A percentile compares a stretch with the other conserved stretches of the same genome.
These are phyloP conservation scores for Cladorrhinum sp. DNA, from an alignment of 2,329 filamentous ascomycete genomes.

Conservation along the genomic window DNA sequence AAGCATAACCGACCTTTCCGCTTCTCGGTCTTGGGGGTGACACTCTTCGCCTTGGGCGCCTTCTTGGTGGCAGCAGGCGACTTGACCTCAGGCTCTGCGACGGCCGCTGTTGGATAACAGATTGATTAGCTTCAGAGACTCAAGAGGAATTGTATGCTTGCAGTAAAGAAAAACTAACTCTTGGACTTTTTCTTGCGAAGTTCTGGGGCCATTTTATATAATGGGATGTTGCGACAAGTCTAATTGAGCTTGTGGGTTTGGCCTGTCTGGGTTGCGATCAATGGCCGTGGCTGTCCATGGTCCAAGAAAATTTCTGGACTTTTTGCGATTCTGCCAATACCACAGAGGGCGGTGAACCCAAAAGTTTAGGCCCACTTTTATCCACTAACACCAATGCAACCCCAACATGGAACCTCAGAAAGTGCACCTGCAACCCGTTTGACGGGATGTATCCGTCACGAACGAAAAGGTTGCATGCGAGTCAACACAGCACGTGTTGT, in stretches of 20 bases:
- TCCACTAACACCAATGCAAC: not conserved
- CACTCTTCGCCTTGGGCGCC: conserved; percentile 18
- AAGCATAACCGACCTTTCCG: conserved; percentile 26
- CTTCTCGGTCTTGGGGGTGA: conserved; percentile 28
- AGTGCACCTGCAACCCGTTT: not conserved
- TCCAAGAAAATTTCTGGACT: conserved; percentile 25
- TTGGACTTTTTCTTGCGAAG: conserved; percentile 29
- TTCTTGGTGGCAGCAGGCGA: conserved; percentile 19
- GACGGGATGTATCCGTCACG: not conserved
- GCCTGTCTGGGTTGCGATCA: conserved; percentile 1
- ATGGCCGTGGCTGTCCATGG: conserved; percentile 1
- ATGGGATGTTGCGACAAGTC: conserved; percentile 1
- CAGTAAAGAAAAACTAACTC: conserved; percentile 20
- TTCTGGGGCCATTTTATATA: conserved; percentile 28
- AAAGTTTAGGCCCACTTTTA: conserved; percentile 6
- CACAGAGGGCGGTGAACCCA: conserved; percentile 19
- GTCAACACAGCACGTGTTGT: not conserved
- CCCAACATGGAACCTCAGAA: not conserved
- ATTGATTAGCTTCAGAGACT: conserved; percentile 15
- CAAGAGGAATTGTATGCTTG: not conserved
- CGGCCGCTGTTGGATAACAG: conserved; percentile 11
- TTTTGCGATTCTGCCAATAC: conserved; percentile 22
- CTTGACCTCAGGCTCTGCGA: conserved; percentile 18
- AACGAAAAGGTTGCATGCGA: not conserved
- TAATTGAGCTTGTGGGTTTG: conserved; percentile 3